Evolutionary conservation across 106 monocot species (phyloP).

Genomic region (Allium fistulosum): DNA sequence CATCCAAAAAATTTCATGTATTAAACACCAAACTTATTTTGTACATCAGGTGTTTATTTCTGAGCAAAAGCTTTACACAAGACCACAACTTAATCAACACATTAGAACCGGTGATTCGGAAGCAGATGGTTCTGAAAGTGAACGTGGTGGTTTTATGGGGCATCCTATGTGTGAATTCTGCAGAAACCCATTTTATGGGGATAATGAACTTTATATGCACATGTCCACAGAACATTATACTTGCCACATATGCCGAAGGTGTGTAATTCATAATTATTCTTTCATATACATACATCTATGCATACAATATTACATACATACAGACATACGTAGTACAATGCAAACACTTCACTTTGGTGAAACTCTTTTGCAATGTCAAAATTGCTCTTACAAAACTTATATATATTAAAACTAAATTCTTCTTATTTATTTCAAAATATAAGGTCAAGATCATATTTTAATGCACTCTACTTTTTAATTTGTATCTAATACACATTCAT

Average conservation of each 20-base stretch:
- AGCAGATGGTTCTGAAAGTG: conserved; percentile 84
- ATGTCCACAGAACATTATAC: conserved; percentile 94
- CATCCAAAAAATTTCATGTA: no score
- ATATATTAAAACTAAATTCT: no score
- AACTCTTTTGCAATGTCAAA: no score
- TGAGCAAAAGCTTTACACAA: conserved; percentile 93
- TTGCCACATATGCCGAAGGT: conserved; percentile 97
- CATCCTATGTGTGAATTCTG: conserved; percentile 97
- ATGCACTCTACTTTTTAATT: no score
- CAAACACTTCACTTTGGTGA: no score
- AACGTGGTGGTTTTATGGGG: conserved; percentile 87
- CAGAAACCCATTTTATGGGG: conserved; percentile 89
- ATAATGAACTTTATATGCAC: conserved; percentile 90
- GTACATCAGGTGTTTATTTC: conserved; percentile 77
- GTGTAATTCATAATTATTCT: neutral
- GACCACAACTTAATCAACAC: conserved; percentile 73
- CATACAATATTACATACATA: no score
- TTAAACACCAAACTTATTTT: neutral
- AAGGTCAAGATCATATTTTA: no score
- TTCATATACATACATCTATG: neutral
- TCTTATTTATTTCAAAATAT: no score
- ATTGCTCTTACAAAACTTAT: no score
- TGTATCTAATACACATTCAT: no score
- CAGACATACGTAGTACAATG: no score
- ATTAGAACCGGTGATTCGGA: conserved; percentile 79